Evolutionary conservation across 768 basidiomycete species (phyloP).

Genomic region (Steccherinum ochraceum): DNA sequence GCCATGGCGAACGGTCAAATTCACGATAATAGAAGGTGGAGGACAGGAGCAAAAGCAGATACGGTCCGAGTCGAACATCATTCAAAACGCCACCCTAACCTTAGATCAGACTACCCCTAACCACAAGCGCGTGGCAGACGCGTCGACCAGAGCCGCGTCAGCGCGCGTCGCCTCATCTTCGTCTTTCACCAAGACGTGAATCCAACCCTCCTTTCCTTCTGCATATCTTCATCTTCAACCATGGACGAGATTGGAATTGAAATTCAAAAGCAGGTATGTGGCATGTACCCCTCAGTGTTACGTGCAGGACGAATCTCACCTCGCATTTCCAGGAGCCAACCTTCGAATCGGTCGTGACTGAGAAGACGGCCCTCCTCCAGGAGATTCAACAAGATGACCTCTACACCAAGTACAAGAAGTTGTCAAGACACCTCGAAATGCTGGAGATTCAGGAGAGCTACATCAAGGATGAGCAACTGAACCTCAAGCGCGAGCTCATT

Average conservation of each 20-base stretch:
- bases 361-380: slow-evolving; percentile 82
- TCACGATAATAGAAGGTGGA: slow-evolving; percentile 2
- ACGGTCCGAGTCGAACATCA: no score
- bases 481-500: slow-evolving; percentile 95
- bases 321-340: slow-evolving; percentile 87
- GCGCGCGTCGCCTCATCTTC: slow-evolving; percentile 13
- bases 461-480: slow-evolving; percentile 98
- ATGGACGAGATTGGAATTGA: slow-evolving; percentile 94
- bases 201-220: slow-evolving; percentile 5
- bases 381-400: slow-evolving; percentile 88
- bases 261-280: slow-evolving; percentile 67
- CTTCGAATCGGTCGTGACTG: slow-evolving; percentile 79
- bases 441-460: slow-evolving; percentile 93
- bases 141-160: slow-evolving; percentile 33
- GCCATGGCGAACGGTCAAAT: slow-evolving; percentile 48
- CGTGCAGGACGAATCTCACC: no score
- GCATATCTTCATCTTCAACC: slow-evolving; percentile 19
- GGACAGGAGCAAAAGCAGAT: neutral
- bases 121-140: slow-evolving; percentile 1
- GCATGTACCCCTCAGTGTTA: no score
- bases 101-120: neutral
- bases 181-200: slow-evolving; percentile 1
- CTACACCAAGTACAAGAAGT: slow-evolving; percentile 96
- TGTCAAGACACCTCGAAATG: slow-evolving; percentile 91
- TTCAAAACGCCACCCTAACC: slow-evolving; percentile 7